Base-by-base conservation (phyloP, 140 eudicot genomes). In the Stevia rebaudiana region DNA sequence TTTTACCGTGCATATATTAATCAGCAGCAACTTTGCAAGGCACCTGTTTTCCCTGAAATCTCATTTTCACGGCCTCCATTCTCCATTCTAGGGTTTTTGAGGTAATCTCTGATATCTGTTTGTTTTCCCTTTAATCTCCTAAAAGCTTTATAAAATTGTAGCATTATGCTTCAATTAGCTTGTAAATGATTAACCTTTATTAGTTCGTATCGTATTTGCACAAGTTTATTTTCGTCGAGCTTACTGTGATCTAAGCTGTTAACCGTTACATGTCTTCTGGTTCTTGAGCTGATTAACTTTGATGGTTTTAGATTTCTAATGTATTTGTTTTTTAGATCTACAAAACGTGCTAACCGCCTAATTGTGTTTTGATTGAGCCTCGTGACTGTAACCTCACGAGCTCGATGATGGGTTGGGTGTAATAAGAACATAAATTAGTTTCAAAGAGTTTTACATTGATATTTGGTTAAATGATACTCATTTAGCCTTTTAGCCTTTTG, bases 31-130 rank as follows among this genome's bases (percentile, higher is more conserved):
- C 56, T 21, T 50, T 13, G 21, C 50, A 8, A 15, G 21, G 50
- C 28, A 19, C 31, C 28, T 18, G 13, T 71, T 39, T 33, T 47
- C 22, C 39, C 40, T 58, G 24, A 47, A 24, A 16, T 63, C 63
- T 48, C 54, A 0, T 25, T 71, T 42, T 51, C 57, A 25, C 76
- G 12, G 76, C 70, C 71, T 71, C 70, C 69, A n/a, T 47, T 3
- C 69, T 51, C 52, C 56, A 12, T 51, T 72, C 50, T 72, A 72
- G 76, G 76, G 76, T 62, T 72, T 69, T 62, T 72, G n/a, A 61
- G 76, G 76, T 72, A 39, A 50, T 11, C 57, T 31, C 55, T 40
- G 56, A 7, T 50, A 10, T 39, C 42, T 51, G 15, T 50, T 50
- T 21, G 23, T 59, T 6, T 36, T 51, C 76, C 61, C 33, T 15